Conservation (phyloP, 768 basidiomycete species). For the Lepiota subincarnata region DNA sequence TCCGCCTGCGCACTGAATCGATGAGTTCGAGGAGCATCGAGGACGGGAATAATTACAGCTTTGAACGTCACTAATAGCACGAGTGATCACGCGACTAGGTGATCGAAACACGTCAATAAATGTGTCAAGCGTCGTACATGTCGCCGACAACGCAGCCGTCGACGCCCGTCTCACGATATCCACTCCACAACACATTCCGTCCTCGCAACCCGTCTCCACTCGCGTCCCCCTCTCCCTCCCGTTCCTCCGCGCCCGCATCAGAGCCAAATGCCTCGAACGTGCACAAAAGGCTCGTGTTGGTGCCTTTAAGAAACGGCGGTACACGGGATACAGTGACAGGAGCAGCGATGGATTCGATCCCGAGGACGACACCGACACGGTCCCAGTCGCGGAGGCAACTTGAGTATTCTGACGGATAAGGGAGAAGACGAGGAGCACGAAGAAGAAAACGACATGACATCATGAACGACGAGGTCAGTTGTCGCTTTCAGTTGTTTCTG, state of each 20-base stretch:
- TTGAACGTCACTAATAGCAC: not conserved
- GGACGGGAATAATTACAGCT: not conserved
- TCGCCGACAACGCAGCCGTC: conserved; percentile 19
- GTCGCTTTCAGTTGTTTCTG: conserved; percentile 9
- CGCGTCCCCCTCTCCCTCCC: conserved; percentile 35
- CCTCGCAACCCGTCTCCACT: conserved; percentile 52
- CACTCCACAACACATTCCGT: conserved; percentile 25
- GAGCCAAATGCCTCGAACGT: conserved; percentile 58
- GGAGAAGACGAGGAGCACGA: conserved; percentile 45
- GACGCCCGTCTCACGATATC: conserved; percentile 31
- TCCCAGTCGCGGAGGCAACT: not conserved
- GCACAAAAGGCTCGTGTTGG: conserved; percentile 52
- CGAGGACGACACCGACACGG: conserved; percentile 23
- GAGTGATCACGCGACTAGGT: conserved; percentile 5
- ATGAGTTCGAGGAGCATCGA: not conserved
- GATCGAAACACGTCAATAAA: conserved; percentile 11
- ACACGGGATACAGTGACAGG: conserved; percentile 26
- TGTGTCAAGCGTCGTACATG: conserved; percentile 4
- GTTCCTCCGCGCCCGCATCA: conserved; percentile 58
- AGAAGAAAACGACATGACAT: conserved; percentile 53
- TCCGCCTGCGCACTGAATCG: no score
- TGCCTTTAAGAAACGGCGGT: conserved; percentile 37
- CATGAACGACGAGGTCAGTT: conserved; percentile 59
- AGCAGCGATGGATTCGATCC: conserved; percentile 52
- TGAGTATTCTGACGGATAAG: conserved; percentile 37